Conservation (phyloP, 2,329 filamentous ascomycete species). For the Curvularia sp. region DNA sequence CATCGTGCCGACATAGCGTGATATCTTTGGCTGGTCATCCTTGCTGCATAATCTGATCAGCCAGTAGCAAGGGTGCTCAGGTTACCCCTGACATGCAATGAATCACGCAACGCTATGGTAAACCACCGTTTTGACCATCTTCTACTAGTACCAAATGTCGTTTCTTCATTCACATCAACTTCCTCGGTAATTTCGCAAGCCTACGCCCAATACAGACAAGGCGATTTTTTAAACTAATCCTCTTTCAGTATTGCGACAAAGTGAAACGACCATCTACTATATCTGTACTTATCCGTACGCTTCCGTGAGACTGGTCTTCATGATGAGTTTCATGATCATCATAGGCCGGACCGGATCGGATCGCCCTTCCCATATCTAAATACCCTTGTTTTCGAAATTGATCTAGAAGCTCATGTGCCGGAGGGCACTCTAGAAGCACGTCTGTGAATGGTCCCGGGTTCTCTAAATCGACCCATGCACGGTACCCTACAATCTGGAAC, state of each 20-base stretch:
- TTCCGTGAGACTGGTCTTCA: background rate
- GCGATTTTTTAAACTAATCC: background rate
- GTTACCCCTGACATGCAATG: slow-evolving; percentile 2
- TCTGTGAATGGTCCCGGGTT: background rate
- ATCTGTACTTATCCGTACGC: background rate
- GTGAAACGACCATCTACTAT: background rate
- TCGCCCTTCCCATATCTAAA: background rate
- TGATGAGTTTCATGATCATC: background rate
- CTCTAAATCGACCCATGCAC: background rate
- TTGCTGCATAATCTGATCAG: slow-evolving; percentile 1
- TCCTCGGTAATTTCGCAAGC: slow-evolving; percentile 1
- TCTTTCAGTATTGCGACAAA: background rate
- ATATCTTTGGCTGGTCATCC: slow-evolving; percentile 5
- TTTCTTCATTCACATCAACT: background rate
- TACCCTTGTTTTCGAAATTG: background rate
- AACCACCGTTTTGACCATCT: background rate
- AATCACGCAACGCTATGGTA: slow-evolving; percentile 6
- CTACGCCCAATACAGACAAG: background rate
- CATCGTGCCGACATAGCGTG: slow-evolving; percentile 13
- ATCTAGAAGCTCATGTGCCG: background rate
- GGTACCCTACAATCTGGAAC: background rate
- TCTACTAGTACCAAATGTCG: background rate
- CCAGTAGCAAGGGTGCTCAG: slow-evolving; percentile 1
- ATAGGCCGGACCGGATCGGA: background rate
- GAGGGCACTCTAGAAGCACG: background rate